Percentiles rank a stretch among this genome's conserved stretches.
These are phyloP conservation scores for Paracamarosporium sp. DNA, from an alignment of 2,329 filamentous ascomycete species.

Conservation along the genomic window DNA sequence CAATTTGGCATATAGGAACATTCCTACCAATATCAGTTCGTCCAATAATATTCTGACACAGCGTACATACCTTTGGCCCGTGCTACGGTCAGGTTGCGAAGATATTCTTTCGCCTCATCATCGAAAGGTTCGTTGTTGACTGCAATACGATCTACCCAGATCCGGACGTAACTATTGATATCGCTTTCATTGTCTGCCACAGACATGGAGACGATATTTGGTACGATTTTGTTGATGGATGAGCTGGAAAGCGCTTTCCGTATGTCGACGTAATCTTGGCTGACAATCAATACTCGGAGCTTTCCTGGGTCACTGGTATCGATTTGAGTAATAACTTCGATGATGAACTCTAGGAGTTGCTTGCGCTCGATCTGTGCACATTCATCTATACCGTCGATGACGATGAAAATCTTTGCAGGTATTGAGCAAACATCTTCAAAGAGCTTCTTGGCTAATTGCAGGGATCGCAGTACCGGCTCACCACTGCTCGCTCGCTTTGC, in stretches of 20 bases:
- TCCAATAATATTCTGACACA: background rate
- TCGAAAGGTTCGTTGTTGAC: conserved; percentile 18
- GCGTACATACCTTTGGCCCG: conserved; percentile 27
- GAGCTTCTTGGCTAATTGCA: conserved; percentile 19
- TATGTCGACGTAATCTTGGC: conserved; percentile 34
- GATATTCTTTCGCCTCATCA: conserved; percentile 25
- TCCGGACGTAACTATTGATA: conserved; percentile 23
- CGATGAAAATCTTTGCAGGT: conserved; percentile 24
- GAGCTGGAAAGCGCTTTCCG: conserved; percentile 14
- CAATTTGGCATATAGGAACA: conserved; percentile 37
- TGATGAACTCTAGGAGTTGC: conserved; percentile 22
- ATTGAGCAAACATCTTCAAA: conserved; percentile 26
- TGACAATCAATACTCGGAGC: conserved; percentile 31
- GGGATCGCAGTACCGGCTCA: conserved; percentile 23
- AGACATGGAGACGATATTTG: conserved; percentile 20
- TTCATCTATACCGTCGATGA: conserved; percentile 36
- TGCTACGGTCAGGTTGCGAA: conserved; percentile 23
- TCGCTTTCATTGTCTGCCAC: conserved; percentile 24
- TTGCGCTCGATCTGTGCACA: conserved; percentile 25
- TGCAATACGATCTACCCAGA: conserved; percentile 23
- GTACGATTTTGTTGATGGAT: conserved; percentile 5
- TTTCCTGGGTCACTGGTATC: conserved; percentile 24
- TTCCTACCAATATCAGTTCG: conserved; percentile 17
- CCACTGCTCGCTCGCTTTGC: conserved; percentile 18
- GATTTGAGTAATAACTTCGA: conserved; percentile 17